phyloP scores from a whole-genome alignment of 1,284 basidiomycete species.

The Ceratobasidium sp. region DNA sequence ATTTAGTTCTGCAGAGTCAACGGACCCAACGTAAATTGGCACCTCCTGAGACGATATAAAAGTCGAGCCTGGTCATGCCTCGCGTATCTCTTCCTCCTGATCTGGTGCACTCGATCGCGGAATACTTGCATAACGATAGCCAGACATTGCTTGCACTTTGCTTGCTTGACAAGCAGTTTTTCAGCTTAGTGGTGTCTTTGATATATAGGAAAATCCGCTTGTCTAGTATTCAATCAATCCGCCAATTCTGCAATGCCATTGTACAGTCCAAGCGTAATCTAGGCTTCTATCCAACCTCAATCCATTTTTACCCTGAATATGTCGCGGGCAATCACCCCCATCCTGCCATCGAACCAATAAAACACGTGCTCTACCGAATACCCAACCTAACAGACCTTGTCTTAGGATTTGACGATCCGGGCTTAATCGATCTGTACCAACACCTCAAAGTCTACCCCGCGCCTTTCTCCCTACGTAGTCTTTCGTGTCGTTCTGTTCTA shows the following conservation, averaged over 20 bases:
- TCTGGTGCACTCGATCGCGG: conserved; percentile 28
- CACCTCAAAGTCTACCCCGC: not conserved
- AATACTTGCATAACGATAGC: conserved; percentile 13
- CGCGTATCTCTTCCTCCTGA: conserved; percentile 10
- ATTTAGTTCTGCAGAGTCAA: too few species aligned
- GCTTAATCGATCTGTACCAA: conserved; percentile 7
- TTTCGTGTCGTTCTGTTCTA: conserved; percentile 6
- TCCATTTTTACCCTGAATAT: not conserved
- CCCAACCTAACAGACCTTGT: conserved; percentile 16
- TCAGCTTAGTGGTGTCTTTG: conserved; percentile 2
- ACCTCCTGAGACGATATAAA: too few species aligned
- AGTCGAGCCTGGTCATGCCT: too few species aligned
- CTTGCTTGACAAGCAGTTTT: conserved; percentile 25
- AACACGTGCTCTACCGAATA: not conserved
- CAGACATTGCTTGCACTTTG: conserved; percentile 20
- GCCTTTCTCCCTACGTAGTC: conserved; percentile 6
- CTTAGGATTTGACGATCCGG: conserved; percentile 19
- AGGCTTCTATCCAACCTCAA: conserved; percentile 1
- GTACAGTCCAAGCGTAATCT: not conserved
- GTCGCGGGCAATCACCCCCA: too few species aligned
- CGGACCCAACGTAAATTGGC: too few species aligned
- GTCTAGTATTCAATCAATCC: not conserved
- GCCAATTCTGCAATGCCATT: conserved; percentile 23
- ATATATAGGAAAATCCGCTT: conserved; percentile 4
- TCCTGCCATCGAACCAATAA: not conserved